Evolutionary conservation across 805 yeast species (phyloP).

Genomic region (Monosporozyma servazzii): DNA sequence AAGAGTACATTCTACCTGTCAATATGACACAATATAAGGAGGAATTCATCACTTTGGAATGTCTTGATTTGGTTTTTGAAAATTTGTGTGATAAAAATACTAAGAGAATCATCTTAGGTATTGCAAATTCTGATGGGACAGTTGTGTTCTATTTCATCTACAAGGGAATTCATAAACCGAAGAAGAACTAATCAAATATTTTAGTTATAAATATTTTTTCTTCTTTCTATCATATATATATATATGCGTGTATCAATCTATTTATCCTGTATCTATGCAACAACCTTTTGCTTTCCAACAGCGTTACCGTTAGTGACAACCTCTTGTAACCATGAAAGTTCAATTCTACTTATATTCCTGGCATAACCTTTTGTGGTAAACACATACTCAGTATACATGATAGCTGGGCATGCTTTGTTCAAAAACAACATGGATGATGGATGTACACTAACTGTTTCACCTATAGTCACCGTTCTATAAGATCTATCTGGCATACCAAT

Average conservation of each 20-base stretch:
- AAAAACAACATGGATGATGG: slow-evolving; percentile 78
- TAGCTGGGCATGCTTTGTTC: slow-evolving; percentile 72
- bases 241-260: background rate
- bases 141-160: slow-evolving; percentile 60
- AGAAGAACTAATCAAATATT: slow-evolving; percentile 34
- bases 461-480: slow-evolving; percentile 73
- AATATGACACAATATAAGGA: slow-evolving; percentile 22
- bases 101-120: slow-evolving; percentile 41
- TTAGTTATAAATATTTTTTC: background rate
- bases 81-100: slow-evolving; percentile 18
- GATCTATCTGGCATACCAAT: slow-evolving; percentile 92
- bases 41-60: slow-evolving; percentile 17
- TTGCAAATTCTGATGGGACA: slow-evolving; percentile 58
- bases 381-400: slow-evolving; percentile 91
- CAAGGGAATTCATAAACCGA: slow-evolving; percentile 58
- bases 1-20: slow-evolving; percentile 25
- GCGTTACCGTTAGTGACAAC: slow-evolving; percentile 34
- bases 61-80: slow-evolving; percentile 16
- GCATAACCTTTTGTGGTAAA: slow-evolving; percentile 91
- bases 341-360: slow-evolving; percentile 73
- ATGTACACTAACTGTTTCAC: slow-evolving; percentile 79
- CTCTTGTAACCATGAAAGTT: slow-evolving; percentile 79
- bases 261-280: background rate
- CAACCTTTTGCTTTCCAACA: slow-evolving; percentile 10
- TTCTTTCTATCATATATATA: background rate